Conservation (phyloP, 768 basidiomycete genomes). For the Naganishia antarctica region DNA sequence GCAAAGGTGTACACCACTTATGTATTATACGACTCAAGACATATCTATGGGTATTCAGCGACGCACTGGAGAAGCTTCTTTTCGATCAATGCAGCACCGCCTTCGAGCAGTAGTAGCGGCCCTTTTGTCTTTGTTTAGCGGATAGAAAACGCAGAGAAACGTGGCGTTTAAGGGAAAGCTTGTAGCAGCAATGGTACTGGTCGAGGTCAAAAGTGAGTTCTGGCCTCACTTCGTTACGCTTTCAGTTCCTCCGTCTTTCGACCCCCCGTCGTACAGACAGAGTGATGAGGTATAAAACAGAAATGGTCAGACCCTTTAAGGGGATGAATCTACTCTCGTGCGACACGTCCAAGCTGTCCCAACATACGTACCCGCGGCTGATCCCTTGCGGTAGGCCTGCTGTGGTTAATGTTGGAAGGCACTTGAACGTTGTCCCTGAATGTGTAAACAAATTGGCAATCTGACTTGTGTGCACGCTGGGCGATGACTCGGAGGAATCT, state of each 20-base stretch:
- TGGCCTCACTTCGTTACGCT: too few species aligned
- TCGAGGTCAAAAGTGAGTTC: neutral
- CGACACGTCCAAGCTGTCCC: neutral
- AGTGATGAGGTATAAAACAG: conserved; percentile 13
- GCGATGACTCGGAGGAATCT: neutral
- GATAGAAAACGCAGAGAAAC: too few species aligned
- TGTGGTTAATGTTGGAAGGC: neutral
- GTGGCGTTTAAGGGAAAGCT: too few species aligned
- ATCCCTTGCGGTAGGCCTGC: neutral
- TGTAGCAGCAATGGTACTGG: too few species aligned
- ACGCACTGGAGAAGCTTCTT: too few species aligned
- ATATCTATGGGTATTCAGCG: neutral
- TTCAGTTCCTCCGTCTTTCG: too few species aligned
- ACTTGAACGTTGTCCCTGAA: neutral
- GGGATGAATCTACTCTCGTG: neutral
- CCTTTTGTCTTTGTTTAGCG: too few species aligned
- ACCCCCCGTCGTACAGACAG: neutral
- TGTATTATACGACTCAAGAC: conserved; percentile 16
- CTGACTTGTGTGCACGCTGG: neutral
- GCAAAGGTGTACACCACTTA: conserved; percentile 12
- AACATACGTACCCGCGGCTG: conserved; percentile 2
- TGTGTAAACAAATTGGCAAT: neutral
- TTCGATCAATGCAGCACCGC: too few species aligned
- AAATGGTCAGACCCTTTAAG: conserved; percentile 20
- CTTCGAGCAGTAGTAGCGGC: too few species aligned